Conservation (phyloP, 495 filamentous ascomycete species). For the Cryomyces antarcticus region DNA sequence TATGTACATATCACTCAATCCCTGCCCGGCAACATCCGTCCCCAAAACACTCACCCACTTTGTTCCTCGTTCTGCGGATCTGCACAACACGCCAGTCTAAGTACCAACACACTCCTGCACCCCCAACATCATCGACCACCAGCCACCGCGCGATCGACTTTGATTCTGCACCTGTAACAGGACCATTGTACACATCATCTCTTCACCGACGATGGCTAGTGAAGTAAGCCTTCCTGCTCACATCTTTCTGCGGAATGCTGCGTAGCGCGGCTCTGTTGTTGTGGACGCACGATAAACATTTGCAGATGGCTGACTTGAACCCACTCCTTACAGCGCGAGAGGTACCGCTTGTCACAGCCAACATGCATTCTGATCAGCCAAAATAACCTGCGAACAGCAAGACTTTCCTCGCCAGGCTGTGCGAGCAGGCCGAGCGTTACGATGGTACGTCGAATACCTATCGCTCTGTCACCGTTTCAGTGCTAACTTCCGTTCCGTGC, state of each 20-base stretch:
- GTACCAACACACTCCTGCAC: no score
- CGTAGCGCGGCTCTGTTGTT: conserved; percentile 5
- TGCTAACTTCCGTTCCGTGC: not conserved
- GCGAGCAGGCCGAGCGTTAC: conserved; percentile 99
- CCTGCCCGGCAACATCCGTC: no score
- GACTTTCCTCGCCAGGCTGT: conserved; percentile 98
- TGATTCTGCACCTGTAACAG: no score
- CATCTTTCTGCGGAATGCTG: not conserved
- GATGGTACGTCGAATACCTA: conserved; percentile 45
- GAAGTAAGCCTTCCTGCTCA: conserved; percentile 13
- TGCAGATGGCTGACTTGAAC: conserved; percentile 8
- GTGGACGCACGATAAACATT: conserved; percentile 4
- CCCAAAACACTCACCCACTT: no score
- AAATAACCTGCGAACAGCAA: conserved; percentile 45
- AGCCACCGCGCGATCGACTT: no score
- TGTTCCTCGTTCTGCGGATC: no score
- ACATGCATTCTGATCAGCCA: conserved; percentile 3
- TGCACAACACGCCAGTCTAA: no score
- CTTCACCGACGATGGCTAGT: conserved; percentile 10
- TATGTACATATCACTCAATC: no score
- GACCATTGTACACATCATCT: not conserved
- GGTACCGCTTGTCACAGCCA: conserved; percentile 31
- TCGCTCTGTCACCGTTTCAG: not conserved
- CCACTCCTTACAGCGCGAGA: conserved; percentile 47
- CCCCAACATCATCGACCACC: no score